A percentile compares a stretch with the other conserved stretches of the same genome.
phyloP scores from a whole-genome alignment of 345 rosid genomes.

The Brassica incana region DNA sequence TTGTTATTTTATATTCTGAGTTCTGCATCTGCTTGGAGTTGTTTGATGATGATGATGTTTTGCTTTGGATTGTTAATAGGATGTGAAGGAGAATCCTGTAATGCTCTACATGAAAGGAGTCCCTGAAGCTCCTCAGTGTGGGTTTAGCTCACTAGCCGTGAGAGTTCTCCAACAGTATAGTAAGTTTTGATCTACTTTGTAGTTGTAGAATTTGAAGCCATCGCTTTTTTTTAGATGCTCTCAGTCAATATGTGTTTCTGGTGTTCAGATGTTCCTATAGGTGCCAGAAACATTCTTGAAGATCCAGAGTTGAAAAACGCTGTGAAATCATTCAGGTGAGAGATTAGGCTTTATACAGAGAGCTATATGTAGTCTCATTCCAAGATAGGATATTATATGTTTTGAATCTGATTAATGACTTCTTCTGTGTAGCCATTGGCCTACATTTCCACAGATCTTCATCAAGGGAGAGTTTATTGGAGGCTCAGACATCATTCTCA shows the following conservation, averaged over 20 bases:
- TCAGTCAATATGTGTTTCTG: not conserved
- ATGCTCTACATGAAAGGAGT: slow-evolving; percentile 96
- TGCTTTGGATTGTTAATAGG: slow-evolving; percentile 47
- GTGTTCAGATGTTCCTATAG: slow-evolving; percentile 66
- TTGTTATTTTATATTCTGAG: not conserved
- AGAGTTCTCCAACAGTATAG: slow-evolving; percentile 77
- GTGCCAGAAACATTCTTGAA: slow-evolving; percentile 89
- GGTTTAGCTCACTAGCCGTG: slow-evolving; percentile 90
- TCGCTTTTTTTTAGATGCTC: slow-evolving; percentile 19
- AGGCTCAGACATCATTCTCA: slow-evolving; percentile 89
- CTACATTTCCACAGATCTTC: slow-evolving; percentile 94
- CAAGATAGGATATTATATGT: not conserved
- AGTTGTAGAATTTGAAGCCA: not conserved
- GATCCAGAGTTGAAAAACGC: slow-evolving; percentile 80
- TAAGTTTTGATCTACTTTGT: slow-evolving; percentile 40
- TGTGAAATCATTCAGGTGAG: slow-evolving; percentile 83
- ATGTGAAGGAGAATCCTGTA: slow-evolving; percentile 84
- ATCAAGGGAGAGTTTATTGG: slow-evolving; percentile 93
- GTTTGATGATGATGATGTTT: slow-evolving; percentile 12
- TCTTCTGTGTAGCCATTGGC: slow-evolving; percentile 71
- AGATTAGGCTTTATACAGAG: not conserved
- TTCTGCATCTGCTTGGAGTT: not conserved
- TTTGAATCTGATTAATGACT: not conserved
- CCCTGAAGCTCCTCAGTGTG: slow-evolving; percentile 91
- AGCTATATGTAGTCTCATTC: not conserved